A percentile compares a stretch with the other conserved stretches of the same genome.
These are phyloP conservation scores for Penicillium mononematosum DNA, from an alignment of 495 filamentous ascomycete species.

Conservation along the genomic window DNA sequence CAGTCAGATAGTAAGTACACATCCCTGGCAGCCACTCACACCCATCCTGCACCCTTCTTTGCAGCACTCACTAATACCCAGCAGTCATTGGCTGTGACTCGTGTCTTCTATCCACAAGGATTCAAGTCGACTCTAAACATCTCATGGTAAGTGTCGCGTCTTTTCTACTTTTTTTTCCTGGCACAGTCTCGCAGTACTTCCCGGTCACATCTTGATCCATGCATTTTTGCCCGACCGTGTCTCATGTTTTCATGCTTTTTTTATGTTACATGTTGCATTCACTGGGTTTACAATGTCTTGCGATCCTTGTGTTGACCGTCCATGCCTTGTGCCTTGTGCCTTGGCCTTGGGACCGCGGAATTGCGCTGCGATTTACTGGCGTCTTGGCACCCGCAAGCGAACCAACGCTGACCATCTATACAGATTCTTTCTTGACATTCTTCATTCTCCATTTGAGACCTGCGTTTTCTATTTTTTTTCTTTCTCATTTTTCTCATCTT, in stretches of 20 bases:
- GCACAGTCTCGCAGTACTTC: constrained; percentile 19
- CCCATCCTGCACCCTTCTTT: constrained; percentile 19
- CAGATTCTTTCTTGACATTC: constrained; percentile 25
- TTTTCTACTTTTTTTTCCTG: constrained; percentile 12
- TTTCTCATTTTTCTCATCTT: constrained; percentile 5
- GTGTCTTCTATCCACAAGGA: not conserved
- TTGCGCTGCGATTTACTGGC: constrained; percentile 35
- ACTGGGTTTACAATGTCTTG: not conserved
- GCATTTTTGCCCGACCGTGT: constrained; percentile 36
- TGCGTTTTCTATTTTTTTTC: constrained; percentile 11
- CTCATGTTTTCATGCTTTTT: constrained; percentile 7
- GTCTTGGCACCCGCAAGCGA: constrained; percentile 49
- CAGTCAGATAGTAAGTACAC: constrained; percentile 27
- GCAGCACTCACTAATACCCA: constrained; percentile 10
- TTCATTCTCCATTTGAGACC: constrained; percentile 14
- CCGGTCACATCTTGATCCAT: constrained; percentile 30
- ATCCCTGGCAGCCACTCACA: constrained; percentile 42
- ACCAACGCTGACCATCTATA: constrained; percentile 40
- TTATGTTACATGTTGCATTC: not conserved
- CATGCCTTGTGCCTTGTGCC: constrained; percentile 1
- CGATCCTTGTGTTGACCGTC: not conserved
- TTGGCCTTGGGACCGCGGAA: constrained; percentile 19
- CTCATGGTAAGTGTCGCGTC: constrained; percentile 17
- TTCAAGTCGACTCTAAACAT: constrained; percentile 4
- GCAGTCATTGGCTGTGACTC: constrained; percentile 6